Conservation (phyloP, 371 early-diverging fungal genomes). For the Rhizopus arrhizus region DNA sequence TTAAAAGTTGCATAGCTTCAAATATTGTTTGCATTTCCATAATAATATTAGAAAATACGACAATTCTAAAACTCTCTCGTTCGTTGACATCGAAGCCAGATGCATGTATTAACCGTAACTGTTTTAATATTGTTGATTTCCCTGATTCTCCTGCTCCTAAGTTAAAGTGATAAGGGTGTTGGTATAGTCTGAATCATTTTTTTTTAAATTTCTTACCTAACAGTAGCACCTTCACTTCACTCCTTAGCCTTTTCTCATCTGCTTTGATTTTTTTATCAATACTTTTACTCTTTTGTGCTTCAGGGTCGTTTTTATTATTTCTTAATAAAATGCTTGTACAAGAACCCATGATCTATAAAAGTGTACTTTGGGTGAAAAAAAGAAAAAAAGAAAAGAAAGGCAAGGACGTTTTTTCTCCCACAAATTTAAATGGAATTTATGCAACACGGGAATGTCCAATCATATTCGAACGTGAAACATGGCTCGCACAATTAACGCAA, state of each 20-base stretch:
- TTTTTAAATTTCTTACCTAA: constrained; percentile 51
- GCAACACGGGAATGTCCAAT: background rate
- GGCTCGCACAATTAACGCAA: background rate
- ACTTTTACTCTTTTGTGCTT: constrained; percentile 56
- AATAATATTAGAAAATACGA: constrained; percentile 79
- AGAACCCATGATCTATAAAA: constrained; percentile 23
- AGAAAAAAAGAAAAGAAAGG: background rate
- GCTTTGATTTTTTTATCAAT: constrained; percentile 80
- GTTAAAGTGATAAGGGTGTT: no score
- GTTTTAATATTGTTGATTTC: constrained; percentile 89
- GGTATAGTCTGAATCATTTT: no score
- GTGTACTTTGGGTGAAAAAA: background rate
- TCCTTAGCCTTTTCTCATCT: constrained; percentile 68
- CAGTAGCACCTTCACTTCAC: constrained; percentile 87
- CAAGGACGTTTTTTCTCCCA: background rate
- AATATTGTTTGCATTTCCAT: constrained; percentile 69
- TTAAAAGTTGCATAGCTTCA: constrained; percentile 52
- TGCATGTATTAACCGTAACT: constrained; percentile 92
- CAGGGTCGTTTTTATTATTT: constrained; percentile 9
- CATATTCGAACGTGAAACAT: background rate
- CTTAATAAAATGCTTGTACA: constrained; percentile 16
- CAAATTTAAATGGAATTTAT: background rate
- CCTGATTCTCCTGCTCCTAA: constrained; percentile 93
- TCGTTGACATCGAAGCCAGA: constrained; percentile 83
- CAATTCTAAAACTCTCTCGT: constrained; percentile 68